These are phyloP conservation scores for Linum usitatissimum DNA, from an alignment of 345 rosid genomes.

Conservation along the genomic window DNA sequence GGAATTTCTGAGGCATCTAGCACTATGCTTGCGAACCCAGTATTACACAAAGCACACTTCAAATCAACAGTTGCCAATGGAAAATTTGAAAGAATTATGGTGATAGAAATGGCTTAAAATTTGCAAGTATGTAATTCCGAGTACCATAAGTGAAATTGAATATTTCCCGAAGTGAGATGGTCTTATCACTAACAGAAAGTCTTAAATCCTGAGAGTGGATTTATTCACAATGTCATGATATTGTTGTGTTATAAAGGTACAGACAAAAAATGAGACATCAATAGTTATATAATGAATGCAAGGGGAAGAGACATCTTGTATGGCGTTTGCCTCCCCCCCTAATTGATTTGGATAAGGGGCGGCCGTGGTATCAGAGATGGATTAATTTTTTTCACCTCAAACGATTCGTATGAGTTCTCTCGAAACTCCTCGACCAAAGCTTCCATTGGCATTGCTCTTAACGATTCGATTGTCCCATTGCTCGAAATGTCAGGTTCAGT, in stretches of 20 bases:
- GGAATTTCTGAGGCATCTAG: too few species aligned
- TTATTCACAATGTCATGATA: background rate
- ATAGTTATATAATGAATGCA: too few species aligned
- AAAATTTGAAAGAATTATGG: too few species aligned
- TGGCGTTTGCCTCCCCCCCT: constrained; percentile 1
- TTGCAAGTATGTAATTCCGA: too few species aligned
- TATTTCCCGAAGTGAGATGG: too few species aligned
- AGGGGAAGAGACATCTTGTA: background rate
- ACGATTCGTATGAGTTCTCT: constrained; percentile 74
- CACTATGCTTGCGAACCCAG: too few species aligned
- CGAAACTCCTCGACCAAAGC: constrained; percentile 55
- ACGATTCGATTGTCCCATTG: constrained; percentile 68
- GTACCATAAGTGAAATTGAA: too few species aligned
- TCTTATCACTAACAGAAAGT: too few species aligned
- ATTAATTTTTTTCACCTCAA: constrained; percentile 52
- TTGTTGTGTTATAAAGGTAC: background rate
- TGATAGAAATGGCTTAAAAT: too few species aligned
- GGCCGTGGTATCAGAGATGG: constrained; percentile 74
- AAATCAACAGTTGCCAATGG: too few species aligned
- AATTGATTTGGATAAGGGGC: constrained; percentile 75
- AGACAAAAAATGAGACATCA: background rate
- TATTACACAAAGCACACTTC: too few species aligned
- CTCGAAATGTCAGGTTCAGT: constrained; percentile 63
- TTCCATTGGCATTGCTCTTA: constrained; percentile 81
- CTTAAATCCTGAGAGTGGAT: background rate